Percentiles rank a stretch among this genome's conserved stretches.
These are phyloP conservation scores for Adansonia digitata DNA, from an alignment of 345 rosid species.

Conservation along the genomic window DNA sequence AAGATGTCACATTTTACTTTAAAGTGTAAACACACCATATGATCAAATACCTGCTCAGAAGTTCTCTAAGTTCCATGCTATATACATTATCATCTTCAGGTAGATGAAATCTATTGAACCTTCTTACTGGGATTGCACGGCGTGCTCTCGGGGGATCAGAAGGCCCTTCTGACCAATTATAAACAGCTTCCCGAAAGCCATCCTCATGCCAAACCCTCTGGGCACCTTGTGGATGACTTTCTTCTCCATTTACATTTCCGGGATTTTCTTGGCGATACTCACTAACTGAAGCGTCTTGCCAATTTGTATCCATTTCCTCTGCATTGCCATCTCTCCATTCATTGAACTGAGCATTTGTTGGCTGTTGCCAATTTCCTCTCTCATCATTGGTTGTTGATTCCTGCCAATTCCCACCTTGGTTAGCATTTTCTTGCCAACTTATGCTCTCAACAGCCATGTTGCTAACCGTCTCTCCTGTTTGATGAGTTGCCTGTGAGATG, in stretches of 20 bases:
- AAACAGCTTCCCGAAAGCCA: slow-evolving; percentile 48
- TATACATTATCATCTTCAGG: slow-evolving; percentile 95
- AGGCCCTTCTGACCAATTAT: slow-evolving; percentile 60
- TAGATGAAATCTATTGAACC: slow-evolving; percentile 85
- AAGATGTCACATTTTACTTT: neutral
- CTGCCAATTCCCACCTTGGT: slow-evolving; percentile 43
- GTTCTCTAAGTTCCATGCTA: slow-evolving; percentile 97
- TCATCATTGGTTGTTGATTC: slow-evolving; percentile 40
- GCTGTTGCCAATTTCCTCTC: slow-evolving; percentile 45
- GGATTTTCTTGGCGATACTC: slow-evolving; percentile 51
- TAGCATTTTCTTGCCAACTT: slow-evolving; percentile 51
- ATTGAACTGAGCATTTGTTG: slow-evolving; percentile 36
- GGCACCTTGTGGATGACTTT: slow-evolving; percentile 32
- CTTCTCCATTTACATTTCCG: slow-evolving; percentile 43
- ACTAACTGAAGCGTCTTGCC: slow-evolving; percentile 48
- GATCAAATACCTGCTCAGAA: slow-evolving; percentile 73
- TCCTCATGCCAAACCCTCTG: slow-evolving; percentile 60
- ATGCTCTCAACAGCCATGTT: slow-evolving; percentile 32
- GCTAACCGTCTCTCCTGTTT: slow-evolving; percentile 34
- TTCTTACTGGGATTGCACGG: slow-evolving; percentile 57
- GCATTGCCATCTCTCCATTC: slow-evolving; percentile 48
- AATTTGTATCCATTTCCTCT: slow-evolving; percentile 45
- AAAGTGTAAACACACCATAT: neutral
- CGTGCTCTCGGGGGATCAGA: slow-evolving; percentile 61
- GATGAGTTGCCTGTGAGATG: slow-evolving; percentile 34